A percentile compares a stretch with the other conserved stretches of the same genome.
Evolutionary conservation across 768 basidiomycete species (phyloP).

Genomic region (Botryobasidium botryosum): DNA sequence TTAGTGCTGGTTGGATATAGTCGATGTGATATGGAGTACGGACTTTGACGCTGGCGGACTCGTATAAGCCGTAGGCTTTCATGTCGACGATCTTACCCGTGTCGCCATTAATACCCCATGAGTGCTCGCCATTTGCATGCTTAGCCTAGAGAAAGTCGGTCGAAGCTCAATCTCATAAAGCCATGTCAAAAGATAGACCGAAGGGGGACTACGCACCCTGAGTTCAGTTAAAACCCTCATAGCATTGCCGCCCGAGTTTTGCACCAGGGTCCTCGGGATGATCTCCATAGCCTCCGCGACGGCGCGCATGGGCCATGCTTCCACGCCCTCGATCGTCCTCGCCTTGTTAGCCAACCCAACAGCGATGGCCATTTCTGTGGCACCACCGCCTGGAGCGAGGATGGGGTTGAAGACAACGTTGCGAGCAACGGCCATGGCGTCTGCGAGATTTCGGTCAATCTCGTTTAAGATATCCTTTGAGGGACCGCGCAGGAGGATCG

Average conservation of each 20-base stretch:
- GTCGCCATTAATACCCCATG: constrained; percentile 92
- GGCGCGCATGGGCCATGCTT: constrained; percentile 80
- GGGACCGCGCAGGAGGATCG: constrained; percentile 91
- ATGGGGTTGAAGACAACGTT: constrained; percentile 93
- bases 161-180: not conserved
- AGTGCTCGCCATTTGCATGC: constrained; percentile 77
- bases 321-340: constrained; percentile 66
- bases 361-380: constrained; percentile 95
- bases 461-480: constrained; percentile 98
- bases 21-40: not conserved
- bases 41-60: constrained; percentile 91
- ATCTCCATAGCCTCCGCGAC: constrained; percentile 96
- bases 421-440: constrained; percentile 93
- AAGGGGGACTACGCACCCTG: constrained; percentile 36
- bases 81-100: constrained; percentile 93
- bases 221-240: constrained; percentile 87
- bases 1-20: constrained; percentile 6
- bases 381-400: constrained; percentile 91
- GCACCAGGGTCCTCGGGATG: constrained; percentile 84
- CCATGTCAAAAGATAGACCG: not conserved
- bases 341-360: constrained; percentile 65
- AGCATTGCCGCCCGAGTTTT: constrained; percentile 90
- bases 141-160: constrained; percentile 45
- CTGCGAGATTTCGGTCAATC: constrained; percentile 92
- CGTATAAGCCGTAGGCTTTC: constrained; percentile 85